Evolutionary conservation across 306 rosid species (phyloP), one percentile per base, ranked within the genome.

Genomic region (Hippophae gyantsensis): DNA sequence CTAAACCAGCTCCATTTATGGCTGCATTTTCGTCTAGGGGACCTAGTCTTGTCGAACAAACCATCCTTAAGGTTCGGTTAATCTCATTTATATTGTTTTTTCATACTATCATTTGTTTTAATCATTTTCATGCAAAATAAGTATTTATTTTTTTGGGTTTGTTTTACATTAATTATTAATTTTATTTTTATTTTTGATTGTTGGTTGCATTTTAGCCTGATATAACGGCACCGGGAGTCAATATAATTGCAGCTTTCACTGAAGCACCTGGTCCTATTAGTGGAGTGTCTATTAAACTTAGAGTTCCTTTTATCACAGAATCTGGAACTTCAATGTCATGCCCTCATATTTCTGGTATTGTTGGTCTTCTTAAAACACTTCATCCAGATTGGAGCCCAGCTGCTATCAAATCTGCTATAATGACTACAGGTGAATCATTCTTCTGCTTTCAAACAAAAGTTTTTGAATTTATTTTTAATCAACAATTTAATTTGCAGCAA

Each of bases 21-120:
- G 89, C 89, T 66, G 4, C 78, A 12, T 86, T 86, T 76, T 89
- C 97, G 25, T 76, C 92, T 10, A 79, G 95, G 51, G 97, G 97
- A 1, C 97, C 97, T 41, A 80, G 55, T 62, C 0, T 0, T 7
- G 5, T 86, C 27, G 87, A 70, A 48, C 57, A 68, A 49, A 7
- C 69, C 11, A 54, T 89, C 58, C 81, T 86, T 42, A 86, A 89
- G 97, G 97, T 83, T 23, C 1, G 53, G 18, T 7, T 57, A 26
- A 3, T n/a, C 7, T n/a, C 3, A 32, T 32, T 32, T 1, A 18
- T 18, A 18, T 18, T 18, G 23, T 18, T 18, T 18, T 18, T 18
- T 18, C 23, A 18, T 18, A 18, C 23, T 18, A 18, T 18, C 23
- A 18, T 18, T 18, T 18, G 23, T 18, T 18, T 18, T 18, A 1